phyloP scores from a whole-genome alignment of 345 rosid species.

The Camelina neglecta region DNA sequence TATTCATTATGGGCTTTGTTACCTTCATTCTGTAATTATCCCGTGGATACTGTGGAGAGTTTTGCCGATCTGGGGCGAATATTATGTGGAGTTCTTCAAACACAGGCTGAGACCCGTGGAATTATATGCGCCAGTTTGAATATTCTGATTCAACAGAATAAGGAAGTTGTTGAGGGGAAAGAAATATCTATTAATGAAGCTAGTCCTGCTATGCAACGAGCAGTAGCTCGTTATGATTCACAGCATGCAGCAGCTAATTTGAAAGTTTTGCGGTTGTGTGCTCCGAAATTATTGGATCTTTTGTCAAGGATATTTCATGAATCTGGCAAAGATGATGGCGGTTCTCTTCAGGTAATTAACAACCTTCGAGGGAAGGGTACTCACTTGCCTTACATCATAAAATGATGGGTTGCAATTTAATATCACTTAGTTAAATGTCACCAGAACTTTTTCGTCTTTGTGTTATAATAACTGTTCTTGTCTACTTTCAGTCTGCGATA shows the following conservation, averaged over 20 bases:
- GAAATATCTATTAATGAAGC: constrained; percentile 48
- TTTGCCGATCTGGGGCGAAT: constrained; percentile 61
- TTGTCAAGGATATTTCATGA: constrained; percentile 69
- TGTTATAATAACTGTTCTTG: constrained; percentile 4
- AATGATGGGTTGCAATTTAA: constrained; percentile 4
- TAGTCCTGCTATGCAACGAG: constrained; percentile 57
- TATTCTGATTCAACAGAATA: constrained; percentile 74
- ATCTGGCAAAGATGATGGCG: constrained; percentile 83
- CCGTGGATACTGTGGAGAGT: constrained; percentile 76
- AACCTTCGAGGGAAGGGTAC: constrained; percentile 18
- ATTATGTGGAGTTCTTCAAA: constrained; percentile 61
- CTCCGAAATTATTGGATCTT: constrained; percentile 65
- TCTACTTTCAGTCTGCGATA: constrained; percentile 71
- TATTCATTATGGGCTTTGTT: constrained; percentile 90
- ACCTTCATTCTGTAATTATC: constrained; percentile 92
- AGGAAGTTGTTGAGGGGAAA: constrained; percentile 53
- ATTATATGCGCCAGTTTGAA: constrained; percentile 77
- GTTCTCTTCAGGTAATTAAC: constrained; percentile 77
- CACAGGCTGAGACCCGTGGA: constrained; percentile 68
- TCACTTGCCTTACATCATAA: background rate
- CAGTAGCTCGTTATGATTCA: constrained; percentile 55
- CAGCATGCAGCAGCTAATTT: constrained; percentile 66
- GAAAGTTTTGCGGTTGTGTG: constrained; percentile 59
- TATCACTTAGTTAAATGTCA: background rate
- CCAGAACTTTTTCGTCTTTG: constrained; percentile 1